Base-by-base conservation (phyloP, 345 rosid species). In the Trapa incisa region DNA sequence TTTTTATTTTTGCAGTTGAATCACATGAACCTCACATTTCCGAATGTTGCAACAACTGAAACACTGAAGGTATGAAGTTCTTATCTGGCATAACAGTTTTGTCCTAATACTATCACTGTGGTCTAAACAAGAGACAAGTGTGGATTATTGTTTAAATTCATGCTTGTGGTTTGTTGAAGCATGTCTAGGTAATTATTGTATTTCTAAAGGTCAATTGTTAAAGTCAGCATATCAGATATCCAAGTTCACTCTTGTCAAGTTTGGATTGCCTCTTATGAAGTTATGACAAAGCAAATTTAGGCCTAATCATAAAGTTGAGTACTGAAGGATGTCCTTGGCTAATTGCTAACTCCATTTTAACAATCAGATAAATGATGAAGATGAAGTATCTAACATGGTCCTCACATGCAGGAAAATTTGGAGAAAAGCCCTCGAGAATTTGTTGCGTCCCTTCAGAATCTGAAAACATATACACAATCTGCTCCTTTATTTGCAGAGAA, bases 401-500 rank as follows among this genome's bases (percentile, higher is more conserved):
- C 42, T n/a, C 62, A n/a, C 69, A 61, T 67, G 80, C 90, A 87
- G 97, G 95, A 79, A 77, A 78, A 72, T 75, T 61, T 56, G 37
- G 75, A 71, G 57, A 72, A 53, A 73, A 72, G 56, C 70, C 77
- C 66, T 65, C 60, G 83, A 65, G 80, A 71, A 52, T 82, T 82
- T 2, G 70, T 69, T 80, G 78, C 87, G 33, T 71, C 37, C 33
- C 77, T 73, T 72, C 77, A 79, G 74, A 77, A 86, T 36, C 62
- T 38, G 57, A 70, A 83, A 74, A 6, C 50, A 66, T 69, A 73
- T 58, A 84, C 90, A 77, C 86, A 82, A 70, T 95, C 99, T 39
- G 97, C 91, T 37, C 99, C 99, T 11, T 84, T 91, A 67, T 82
- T 83, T 74, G 74, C 76, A 2, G 96, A 79, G 58, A 80, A 80